Base-by-base conservation (phyloP, 495 filamentous ascomycete species). In the Penicillium flavigenum region DNA sequence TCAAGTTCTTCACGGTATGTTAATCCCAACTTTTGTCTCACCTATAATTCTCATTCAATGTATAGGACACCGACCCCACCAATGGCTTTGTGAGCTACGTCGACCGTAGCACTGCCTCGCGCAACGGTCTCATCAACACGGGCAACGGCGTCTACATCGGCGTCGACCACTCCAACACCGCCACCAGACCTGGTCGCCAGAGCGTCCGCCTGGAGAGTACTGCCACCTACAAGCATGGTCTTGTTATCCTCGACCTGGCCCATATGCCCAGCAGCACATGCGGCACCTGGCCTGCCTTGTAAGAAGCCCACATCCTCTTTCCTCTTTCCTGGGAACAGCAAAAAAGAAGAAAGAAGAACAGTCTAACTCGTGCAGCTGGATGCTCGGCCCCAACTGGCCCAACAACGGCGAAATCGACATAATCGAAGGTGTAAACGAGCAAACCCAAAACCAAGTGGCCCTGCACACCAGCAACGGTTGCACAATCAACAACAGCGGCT, bases 401-500 rank as follows among this genome's bases (percentile, higher is more conserved):
- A 67, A 68, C n/a, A 76, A 83, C 60, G 87, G 87, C 54, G 86
- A 90, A 65, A 86, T 89, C 62, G 87, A 90, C 56, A 79, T 91
- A 46, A 86, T 92, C 72, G 88, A 91, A 69, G 83, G 86, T 39
- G 85, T 85, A 49, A 87, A 88, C 74, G 63, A 71, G 26, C 66
- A 74, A 14, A 62, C 72, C 34, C 70, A 71, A 29, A 87, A 88
- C 69, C 73, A 80, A 36, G 84, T 89, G 78, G 81, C 86, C 41
- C 76, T 89, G 5, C 87, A 90, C 76, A 89, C 86, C 36, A 77
- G 74, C 46, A 62, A 76, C 10, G 78, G 76, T 46, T 91, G 87
- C 76, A 68, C 69, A 27, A 83, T 88, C 74, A 53, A 61, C 20
- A 64, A 73, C 57, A 69, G 69, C 7, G 83, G 81, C 47, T 72